Conservation (phyloP, 108 stramenopile species). For the Skeletonema potamos region DNA sequence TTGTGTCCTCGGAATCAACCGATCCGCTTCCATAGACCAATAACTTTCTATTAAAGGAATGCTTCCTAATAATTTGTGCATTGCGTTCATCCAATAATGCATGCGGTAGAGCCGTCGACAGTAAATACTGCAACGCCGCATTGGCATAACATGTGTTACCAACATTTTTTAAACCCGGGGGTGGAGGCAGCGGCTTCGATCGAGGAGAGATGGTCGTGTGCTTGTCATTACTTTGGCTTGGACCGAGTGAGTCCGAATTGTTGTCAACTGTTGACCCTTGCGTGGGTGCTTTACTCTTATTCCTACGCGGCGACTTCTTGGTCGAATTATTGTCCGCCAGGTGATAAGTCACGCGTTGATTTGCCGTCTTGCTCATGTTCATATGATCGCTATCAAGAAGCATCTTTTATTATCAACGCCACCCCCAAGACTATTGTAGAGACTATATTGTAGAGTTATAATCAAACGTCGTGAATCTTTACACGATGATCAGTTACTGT, state of each 20-base stretch:
- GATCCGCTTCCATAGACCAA: slow-evolving; percentile 66
- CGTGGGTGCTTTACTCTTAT: neutral
- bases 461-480: too few species aligned
- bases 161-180: slow-evolving; percentile 76
- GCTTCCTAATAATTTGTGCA: slow-evolving; percentile 67
- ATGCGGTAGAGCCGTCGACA: slow-evolving; percentile 72
- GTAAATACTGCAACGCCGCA: slow-evolving; percentile 77
- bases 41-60: slow-evolving; percentile 78
- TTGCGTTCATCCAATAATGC: slow-evolving; percentile 71
- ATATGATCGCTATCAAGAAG: neutral
- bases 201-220: neutral
- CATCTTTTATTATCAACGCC: neutral
- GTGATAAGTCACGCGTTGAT: too few species aligned
- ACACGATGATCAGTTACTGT: too few species aligned
- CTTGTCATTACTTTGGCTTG: neutral
- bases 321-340: neutral
- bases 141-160: slow-evolving; percentile 89
- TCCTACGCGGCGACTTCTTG: neutral
- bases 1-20: slow-evolving; percentile 54
- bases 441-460: too few species aligned
- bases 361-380: neutral
- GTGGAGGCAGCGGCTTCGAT: slow-evolving; percentile 40
- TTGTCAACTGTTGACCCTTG: neutral
- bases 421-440: neutral
- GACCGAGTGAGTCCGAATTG: neutral